These are phyloP conservation scores for Erodium texanum DNA, from an alignment of 441 rosid genomes.

Conservation along the genomic window DNA sequence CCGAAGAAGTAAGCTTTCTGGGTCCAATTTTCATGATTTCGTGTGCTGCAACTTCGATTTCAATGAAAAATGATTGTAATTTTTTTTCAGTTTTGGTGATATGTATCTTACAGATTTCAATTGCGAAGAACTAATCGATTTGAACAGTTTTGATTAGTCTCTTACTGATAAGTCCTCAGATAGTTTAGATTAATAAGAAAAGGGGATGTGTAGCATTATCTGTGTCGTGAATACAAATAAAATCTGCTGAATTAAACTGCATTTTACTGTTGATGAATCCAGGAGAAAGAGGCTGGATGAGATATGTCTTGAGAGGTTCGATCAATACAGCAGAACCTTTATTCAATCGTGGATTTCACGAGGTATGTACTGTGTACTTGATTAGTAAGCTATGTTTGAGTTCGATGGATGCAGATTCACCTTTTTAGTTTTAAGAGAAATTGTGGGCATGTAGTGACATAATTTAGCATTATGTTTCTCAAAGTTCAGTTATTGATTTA, in stretches of 20 bases:
- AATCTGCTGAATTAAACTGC: neutral
- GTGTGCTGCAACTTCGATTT: neutral
- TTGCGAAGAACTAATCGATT: neutral
- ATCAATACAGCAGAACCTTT: constrained; percentile 68
- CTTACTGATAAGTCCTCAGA: neutral
- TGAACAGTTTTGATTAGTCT: neutral
- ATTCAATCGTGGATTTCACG: constrained; percentile 91
- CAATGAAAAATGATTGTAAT: neutral
- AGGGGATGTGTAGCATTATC: neutral
- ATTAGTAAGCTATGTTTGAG: neutral
- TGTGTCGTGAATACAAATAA: neutral
- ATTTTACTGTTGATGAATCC: constrained; percentile 12
- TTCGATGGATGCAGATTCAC: neutral
- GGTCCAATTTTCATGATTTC: neutral
- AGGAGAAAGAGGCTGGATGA: constrained; percentile 89
- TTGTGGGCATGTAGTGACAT: neutral
- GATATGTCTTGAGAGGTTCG: constrained; percentile 78
- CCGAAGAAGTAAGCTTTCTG: constrained; percentile 44
- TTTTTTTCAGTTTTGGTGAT: neutral
- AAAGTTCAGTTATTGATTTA: neutral
- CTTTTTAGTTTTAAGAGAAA: neutral
- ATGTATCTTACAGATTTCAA: neutral
- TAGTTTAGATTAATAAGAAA: neutral
- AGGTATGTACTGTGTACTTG: constrained; percentile 35
- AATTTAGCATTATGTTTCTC: neutral